phyloP scores from a whole-genome alignment of 192 early-diverging fungal species.

The Coemansia sp. region DNA sequence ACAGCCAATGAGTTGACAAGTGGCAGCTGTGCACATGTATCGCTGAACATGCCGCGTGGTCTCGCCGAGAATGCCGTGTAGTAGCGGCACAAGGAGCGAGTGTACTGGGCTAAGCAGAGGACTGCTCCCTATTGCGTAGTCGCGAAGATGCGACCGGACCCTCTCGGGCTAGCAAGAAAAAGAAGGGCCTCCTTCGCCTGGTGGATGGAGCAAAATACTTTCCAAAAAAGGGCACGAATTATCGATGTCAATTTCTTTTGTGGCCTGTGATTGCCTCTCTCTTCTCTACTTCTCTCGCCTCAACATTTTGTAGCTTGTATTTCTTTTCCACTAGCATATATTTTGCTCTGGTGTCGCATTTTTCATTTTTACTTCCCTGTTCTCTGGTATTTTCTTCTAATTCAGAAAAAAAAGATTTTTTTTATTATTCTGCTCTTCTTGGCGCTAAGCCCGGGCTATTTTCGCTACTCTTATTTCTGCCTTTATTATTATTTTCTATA shows the following conservation, averaged over 20 bases:
- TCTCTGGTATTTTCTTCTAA: not conserved
- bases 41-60: not conserved
- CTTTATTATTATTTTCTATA: conserved; percentile 5
- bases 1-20: not conserved
- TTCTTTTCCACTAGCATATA: conserved; percentile 12
- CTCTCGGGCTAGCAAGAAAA: not conserved
- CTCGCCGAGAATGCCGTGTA: not conserved
- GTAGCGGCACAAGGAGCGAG: not conserved
- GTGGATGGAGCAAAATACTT: not conserved
- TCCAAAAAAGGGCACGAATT: not conserved
- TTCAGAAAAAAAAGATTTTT: conserved; percentile 2
- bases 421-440: not conserved
- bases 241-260: not conserved
- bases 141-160: not conserved
- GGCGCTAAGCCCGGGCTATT: not conserved
- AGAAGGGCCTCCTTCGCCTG: too few species aligned
- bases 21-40: not conserved
- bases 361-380: conserved; percentile 4
- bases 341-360: conserved; percentile 6
- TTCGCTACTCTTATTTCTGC: not conserved
- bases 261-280: conserved; percentile 6
- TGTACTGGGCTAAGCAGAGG: not conserved
- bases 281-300: not conserved
- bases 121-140: not conserved
- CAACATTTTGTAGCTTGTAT: not conserved